phyloP scores from a whole-genome alignment of 2,329 filamentous ascomycete genomes.

The Pestalotiopsis sp. region DNA sequence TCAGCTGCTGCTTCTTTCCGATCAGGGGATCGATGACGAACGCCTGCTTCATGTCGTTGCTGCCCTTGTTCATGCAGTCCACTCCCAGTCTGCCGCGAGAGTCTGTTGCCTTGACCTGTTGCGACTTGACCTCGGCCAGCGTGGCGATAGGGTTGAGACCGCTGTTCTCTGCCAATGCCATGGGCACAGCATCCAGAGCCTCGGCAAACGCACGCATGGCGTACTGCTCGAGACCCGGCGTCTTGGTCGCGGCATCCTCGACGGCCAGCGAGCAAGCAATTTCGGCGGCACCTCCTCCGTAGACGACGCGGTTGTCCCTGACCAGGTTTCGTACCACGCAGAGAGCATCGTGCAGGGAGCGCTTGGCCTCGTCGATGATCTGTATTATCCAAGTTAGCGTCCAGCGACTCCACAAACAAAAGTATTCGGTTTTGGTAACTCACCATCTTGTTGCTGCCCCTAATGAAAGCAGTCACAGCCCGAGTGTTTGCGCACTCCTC shows the following conservation, averaged over 20 bases:
- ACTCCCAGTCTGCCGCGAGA: slow-evolving; percentile 73
- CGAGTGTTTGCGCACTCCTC: slow-evolving; percentile 98
- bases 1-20: slow-evolving; percentile 94
- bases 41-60: slow-evolving; percentile 95
- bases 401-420: not conserved
- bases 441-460: slow-evolving; percentile 99
- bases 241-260: slow-evolving; percentile 92
- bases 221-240: slow-evolving; percentile 96
- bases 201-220: slow-evolving; percentile 98
- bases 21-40: slow-evolving; percentile 99
- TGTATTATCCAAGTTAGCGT: slow-evolving; percentile 35
- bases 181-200: slow-evolving; percentile 87
- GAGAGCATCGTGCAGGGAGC: slow-evolving; percentile 93
- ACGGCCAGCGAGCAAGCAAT: slow-evolving; percentile 96
- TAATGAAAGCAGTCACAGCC: slow-evolving; percentile 93
- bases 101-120: slow-evolving; percentile 77
- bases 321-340: slow-evolving; percentile 98
- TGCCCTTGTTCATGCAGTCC: slow-evolving; percentile 95
- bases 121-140: slow-evolving; percentile 90
- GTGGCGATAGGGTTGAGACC: slow-evolving; percentile 95
- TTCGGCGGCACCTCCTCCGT: slow-evolving; percentile 94
- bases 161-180: slow-evolving; percentile 97
- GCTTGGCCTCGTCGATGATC: slow-evolving; percentile 99
- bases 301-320: slow-evolving; percentile 93
- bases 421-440: slow-evolving; percentile 11